Base-by-base conservation (phyloP, 768 basidiomycete genomes). In the Suillus alpinus region DNA sequence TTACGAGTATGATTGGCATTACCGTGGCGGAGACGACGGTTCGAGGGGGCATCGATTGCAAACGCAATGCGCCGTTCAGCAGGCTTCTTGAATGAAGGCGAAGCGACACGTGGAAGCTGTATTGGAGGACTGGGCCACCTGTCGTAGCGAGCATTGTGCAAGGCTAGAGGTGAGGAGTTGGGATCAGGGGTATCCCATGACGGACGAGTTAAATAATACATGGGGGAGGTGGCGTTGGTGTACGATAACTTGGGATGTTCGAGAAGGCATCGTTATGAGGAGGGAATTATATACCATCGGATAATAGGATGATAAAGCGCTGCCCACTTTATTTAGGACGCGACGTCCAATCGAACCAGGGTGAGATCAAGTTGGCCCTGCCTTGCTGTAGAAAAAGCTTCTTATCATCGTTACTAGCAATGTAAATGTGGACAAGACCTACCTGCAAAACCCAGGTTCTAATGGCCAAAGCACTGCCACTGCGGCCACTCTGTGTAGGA, bases 221-320 rank as follows among this genome's bases (percentile, higher is more conserved):
- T 60, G 41, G 37, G 34, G 4, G 52, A 9, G 7, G 34, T 14
- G 20, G 14, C 31, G 18, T 6, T 32, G 10, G 1, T 50, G 5
- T 50, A 1, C 18, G 5, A n/a, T 29, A 4, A 12, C 10, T 57
- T 29, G 1, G 26, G 20, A 39, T 8, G 32, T 1, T 26, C 13
- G 16, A 34, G 16, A 16, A 12, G 26, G 56, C 34, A 29, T 36
- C 31, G 0, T 36, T 3, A 12, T 44, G 31, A 58, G 18, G 26
- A 23, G 5, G n/a, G 32, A 12, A 23, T 55, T 62, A 36, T 61
- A 62, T 62, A 62, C 26, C 26, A 20, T 44, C 56, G 4, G 31
- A 41, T 52, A n/a, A 53, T 14, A 18, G 47, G 14, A 52, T 57
- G 57, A 34, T 49, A 57, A 57, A 47, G 29, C 29, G 23, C 1